These are phyloP conservation scores for Colletotrichum orchidophilum DNA, from an alignment of 2,329 filamentous ascomycete species.

Conservation along the genomic window DNA sequence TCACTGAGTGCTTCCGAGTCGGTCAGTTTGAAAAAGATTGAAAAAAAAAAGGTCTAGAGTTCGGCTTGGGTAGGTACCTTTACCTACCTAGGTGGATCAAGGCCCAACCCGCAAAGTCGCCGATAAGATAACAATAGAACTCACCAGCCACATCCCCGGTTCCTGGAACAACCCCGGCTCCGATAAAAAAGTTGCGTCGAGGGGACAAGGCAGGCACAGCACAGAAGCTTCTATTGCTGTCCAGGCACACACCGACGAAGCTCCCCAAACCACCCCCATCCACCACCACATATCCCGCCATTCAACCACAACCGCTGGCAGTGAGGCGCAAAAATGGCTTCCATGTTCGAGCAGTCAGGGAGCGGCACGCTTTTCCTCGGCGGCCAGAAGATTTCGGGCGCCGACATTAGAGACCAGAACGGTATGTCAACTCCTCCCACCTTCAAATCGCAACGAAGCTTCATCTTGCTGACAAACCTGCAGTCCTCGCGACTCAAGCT, in stretches of 20 bases:
- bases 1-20: too few species aligned
- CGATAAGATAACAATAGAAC: slow-evolving; percentile 8
- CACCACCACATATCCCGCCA: slow-evolving; percentile 29
- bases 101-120: too few species aligned
- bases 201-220: slow-evolving; percentile 31
- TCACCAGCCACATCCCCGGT: slow-evolving; percentile 34
- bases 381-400: slow-evolving; percentile 95
- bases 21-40: too few species aligned
- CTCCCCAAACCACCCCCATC: slow-evolving; percentile 14
- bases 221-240: slow-evolving; percentile 36
- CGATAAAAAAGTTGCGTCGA: slow-evolving; percentile 36
- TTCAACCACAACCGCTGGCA: slow-evolving; percentile 19
- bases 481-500: slow-evolving; percentile 92
- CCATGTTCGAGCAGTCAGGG: slow-evolving; percentile 94
- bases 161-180: slow-evolving; percentile 35
- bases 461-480: slow-evolving; percentile 36
- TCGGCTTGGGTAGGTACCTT: too few species aligned
- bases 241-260: slow-evolving; percentile 33
- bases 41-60: too few species aligned
- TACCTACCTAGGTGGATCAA: too few species aligned
- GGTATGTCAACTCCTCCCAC: slow-evolving; percentile 58
- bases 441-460: slow-evolving; percentile 29
- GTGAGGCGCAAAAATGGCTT: slow-evolving; percentile 72
- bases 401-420: slow-evolving; percentile 98
- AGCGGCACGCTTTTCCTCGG: slow-evolving; percentile 97